These are phyloP conservation scores for Panicum miliaceum DNA, from an alignment of 176 grass and related monocot species.

Conservation along the genomic window DNA sequence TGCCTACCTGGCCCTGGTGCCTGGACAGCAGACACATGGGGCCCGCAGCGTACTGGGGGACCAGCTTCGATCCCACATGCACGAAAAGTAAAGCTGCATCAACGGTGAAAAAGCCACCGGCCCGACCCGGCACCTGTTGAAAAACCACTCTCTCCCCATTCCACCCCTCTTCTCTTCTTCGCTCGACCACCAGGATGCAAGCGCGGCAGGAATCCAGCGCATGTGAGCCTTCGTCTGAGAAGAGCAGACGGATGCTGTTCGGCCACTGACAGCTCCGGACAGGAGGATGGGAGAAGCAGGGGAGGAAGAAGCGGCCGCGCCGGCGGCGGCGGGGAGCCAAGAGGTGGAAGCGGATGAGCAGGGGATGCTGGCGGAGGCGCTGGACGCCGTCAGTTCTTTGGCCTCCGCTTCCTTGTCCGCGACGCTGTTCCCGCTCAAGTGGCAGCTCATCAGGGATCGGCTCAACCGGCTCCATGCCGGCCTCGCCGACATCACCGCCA, in stretches of 20 bases:
- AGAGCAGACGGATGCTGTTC: background rate
- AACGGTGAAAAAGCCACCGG: no score
- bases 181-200: constrained; percentile 10
- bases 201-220: background rate
- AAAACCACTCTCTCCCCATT: background rate
- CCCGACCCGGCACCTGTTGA: no score
- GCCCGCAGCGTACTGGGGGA: no score
- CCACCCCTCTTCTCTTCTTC: background rate
- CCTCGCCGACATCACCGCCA: constrained; percentile 49
- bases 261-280: background rate
- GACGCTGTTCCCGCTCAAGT: constrained; percentile 76
- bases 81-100: no score
- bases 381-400: constrained; percentile 39
- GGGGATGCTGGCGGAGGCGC: constrained; percentile 28
- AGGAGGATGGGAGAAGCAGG: constrained; percentile 49
- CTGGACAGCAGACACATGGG: no score
- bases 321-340: background rate
- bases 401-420: constrained; percentile 58
- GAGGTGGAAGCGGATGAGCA: constrained; percentile 47
- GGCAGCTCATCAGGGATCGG: constrained; percentile 65
- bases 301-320: constrained; percentile 16
- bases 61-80: no score
- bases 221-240: background rate
- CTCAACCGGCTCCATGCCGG: constrained; percentile 70
- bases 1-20: no score